Base-by-base conservation (phyloP, 345 rosid genomes). In the Ailanthus altissimus region DNA sequence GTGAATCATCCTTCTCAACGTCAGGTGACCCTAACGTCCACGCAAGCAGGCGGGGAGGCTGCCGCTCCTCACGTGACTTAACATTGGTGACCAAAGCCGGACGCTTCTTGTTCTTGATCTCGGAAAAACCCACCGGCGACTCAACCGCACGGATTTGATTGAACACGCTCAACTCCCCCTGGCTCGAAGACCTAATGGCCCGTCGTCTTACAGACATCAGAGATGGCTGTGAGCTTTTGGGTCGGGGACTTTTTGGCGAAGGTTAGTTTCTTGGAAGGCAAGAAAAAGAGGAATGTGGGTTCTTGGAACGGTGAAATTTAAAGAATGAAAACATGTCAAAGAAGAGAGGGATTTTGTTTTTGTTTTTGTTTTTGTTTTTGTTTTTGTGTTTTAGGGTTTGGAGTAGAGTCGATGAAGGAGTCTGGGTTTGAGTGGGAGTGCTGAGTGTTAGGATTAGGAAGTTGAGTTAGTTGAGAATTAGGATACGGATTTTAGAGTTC, bases 181-280 rank as follows among this genome's bases (percentile, higher is more conserved):
- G 86, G 32, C 79, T 80, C 56, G 81, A 76, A 20, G 84, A 78
- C 26, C 74, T 70, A 40, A 63, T 45, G 49, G 63, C 14, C 14
- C 71, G 67, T 57, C 75, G 43, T 13, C 26, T 67, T 47, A 51
- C 62, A 20, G 72, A 74, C 81, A 81, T 78, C 20, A 51, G 11
- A 1, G 61, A 14, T 49, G 0, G 23, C 61, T 69, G 2, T 25
- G 26, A n/a, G 76, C n/a, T 21, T 57, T 58, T 5, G 28, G 38
- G 66, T 72, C 10, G 3, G 21, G 8, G 18, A 28, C 18, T 32
- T 64, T 2, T 40, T 1, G 15, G 6, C 15, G 5, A 68, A 42
- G 38, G 38, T 32, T 32, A 32, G 73, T 28, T 54, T 56, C 36
- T 56, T 56, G 75, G 26, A 54, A 40, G 2, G 23, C 5, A 53